Percentiles rank a stretch among this genome's conserved stretches.
These are phyloP conservation scores for Bocquillonia castaneifolia DNA, from an alignment of 441 rosid species.

Conservation along the genomic window DNA sequence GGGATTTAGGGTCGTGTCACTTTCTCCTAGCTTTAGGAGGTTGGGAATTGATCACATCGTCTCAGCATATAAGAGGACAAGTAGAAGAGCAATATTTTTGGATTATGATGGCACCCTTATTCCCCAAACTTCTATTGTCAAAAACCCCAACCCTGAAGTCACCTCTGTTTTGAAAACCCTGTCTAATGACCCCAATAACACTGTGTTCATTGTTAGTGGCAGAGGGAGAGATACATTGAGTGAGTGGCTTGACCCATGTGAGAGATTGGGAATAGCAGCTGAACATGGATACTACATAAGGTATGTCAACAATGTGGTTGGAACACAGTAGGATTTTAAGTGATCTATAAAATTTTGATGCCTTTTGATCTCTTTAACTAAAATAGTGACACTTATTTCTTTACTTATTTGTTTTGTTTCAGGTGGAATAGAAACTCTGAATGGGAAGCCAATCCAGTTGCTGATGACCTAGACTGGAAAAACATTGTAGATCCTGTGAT, in stretches of 20 bases:
- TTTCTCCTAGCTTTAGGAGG: constrained; percentile 77
- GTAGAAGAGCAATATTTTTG: constrained; percentile 71
- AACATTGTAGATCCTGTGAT: constrained; percentile 70
- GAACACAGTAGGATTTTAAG: not conserved
- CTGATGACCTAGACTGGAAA: constrained; percentile 78
- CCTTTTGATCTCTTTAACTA: no score
- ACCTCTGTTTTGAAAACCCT: constrained; percentile 49
- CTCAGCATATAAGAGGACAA: constrained; percentile 54
- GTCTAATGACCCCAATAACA: constrained; percentile 65
- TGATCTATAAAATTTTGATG: not conserved
- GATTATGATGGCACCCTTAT: constrained; percentile 82
- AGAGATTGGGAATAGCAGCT: constrained; percentile 79
- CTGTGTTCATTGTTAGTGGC: constrained; percentile 79
- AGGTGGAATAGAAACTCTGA: constrained; percentile 59
- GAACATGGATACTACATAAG: constrained; percentile 83
- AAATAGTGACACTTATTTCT: no score
- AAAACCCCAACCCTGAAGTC: constrained; percentile 60
- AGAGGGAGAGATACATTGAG: constrained; percentile 58
- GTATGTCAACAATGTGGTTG: constrained; percentile 26
- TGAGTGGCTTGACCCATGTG: constrained; percentile 79
- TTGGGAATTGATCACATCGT: constrained; percentile 57
- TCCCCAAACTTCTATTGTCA: constrained; percentile 58
- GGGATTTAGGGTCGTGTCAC: constrained; percentile 73
- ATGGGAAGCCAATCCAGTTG: constrained; percentile 54
- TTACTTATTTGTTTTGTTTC: constrained; percentile 12